A percentile compares a stretch with the other conserved stretches of the same genome.
Conservation (phyloP, 1,284 basidiomycete species). For the Rhizoctonia solani region DNA sequence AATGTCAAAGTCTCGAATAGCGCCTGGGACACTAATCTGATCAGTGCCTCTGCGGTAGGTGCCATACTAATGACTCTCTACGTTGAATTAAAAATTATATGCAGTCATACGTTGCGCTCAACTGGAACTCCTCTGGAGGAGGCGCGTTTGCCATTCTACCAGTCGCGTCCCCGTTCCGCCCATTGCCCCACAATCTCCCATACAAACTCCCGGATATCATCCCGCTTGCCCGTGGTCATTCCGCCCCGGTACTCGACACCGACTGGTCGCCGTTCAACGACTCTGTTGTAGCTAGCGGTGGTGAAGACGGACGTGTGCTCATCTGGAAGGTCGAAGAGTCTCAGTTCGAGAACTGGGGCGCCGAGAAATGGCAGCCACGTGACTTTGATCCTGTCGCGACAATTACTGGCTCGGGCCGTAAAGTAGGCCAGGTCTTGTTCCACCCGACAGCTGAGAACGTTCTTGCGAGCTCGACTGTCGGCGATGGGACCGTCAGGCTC, state of each 20-base stretch:
- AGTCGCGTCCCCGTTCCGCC: slow-evolving; percentile 71
- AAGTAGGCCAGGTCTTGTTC: slow-evolving; percentile 93
- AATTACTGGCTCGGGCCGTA: slow-evolving; percentile 76
- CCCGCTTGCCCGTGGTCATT: slow-evolving; percentile 83
- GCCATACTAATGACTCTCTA: slow-evolving; percentile 19
- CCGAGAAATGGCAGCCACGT: slow-evolving; percentile 77
- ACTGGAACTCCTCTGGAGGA: slow-evolving; percentile 95
- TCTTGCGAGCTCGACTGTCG: slow-evolving; percentile 77
- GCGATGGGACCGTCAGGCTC: slow-evolving; percentile 87
- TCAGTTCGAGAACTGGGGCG: slow-evolving; percentile 83
- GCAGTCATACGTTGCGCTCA: slow-evolving; percentile 84
- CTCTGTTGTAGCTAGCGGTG: slow-evolving; percentile 83
- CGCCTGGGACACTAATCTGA: slow-evolving; percentile 96
- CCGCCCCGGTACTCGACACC: slow-evolving; percentile 88
- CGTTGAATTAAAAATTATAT: slow-evolving; percentile 4
- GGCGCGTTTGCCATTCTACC: slow-evolving; percentile 95
- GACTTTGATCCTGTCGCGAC: slow-evolving; percentile 84
- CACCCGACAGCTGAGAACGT: slow-evolving; percentile 91
- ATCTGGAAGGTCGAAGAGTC: slow-evolving; percentile 81
- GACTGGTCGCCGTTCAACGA: slow-evolving; percentile 97
- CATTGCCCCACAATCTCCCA: slow-evolving; percentile 59
- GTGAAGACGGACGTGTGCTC: slow-evolving; percentile 92
- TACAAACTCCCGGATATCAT: slow-evolving; percentile 90
- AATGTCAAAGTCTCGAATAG: slow-evolving; percentile 88
- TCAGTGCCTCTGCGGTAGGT: slow-evolving; percentile 82